Evolutionary conservation across 1,284 basidiomycete species (phyloP).

Genomic region (Lignosus rhinocerotis): DNA sequence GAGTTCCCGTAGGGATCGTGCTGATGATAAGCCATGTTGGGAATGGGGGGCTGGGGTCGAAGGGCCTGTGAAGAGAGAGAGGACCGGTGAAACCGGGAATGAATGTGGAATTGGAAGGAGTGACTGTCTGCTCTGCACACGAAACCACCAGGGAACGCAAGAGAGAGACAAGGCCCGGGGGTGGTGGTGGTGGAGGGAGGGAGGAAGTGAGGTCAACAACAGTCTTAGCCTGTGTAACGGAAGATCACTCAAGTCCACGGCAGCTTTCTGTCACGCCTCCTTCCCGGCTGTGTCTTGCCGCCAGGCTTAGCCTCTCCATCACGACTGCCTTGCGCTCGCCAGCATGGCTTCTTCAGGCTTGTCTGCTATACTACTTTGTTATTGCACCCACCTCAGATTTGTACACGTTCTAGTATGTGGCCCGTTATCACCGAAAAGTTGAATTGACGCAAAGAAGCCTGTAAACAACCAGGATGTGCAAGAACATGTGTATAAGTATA

Average conservation of each 20-base stretch:
- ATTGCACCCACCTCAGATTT: too few relatives aligned
- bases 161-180: conserved; percentile 20
- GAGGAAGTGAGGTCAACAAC: neutral
- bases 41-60: neutral
- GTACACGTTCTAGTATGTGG: too few relatives aligned
- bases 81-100: conserved; percentile 8
- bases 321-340: neutral
- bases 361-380: too few relatives aligned
- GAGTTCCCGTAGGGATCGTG: conserved; percentile 45
- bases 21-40: conserved; percentile 55
- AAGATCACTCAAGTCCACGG: conserved; percentile 2
- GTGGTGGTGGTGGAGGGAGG: conserved; percentile 7
- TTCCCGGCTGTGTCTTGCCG: neutral
- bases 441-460: too few relatives aligned
- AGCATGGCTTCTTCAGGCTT: neutral
- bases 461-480: too few relatives aligned
- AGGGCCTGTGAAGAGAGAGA: conserved; percentile 2
- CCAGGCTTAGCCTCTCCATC: neutral
- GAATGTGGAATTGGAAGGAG: conserved; percentile 16
- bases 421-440: too few relatives aligned
- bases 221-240: neutral
- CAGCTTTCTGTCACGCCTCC: neutral
- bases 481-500: too few relatives aligned
- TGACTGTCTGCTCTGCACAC: conserved; percentile 24
- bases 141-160: conserved; percentile 25